Base-by-base conservation (phyloP, 352 stramenopile species). In the Paralagenidium karlingii region DNA sequence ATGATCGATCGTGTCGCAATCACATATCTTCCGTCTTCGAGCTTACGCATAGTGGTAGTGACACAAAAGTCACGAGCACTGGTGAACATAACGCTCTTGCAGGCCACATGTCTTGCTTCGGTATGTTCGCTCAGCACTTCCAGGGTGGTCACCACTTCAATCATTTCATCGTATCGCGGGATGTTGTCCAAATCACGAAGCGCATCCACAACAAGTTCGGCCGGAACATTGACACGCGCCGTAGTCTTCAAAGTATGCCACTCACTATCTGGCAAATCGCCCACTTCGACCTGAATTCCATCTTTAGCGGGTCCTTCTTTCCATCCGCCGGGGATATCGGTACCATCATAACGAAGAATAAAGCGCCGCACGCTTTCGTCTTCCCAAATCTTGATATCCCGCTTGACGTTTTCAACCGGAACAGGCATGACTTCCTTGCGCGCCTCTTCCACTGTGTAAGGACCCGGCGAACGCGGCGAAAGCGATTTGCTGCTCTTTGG, bases 121-220 rank as follows among this genome's bases (percentile, higher is more conserved):
- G 71, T 86, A 19, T 49, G 53, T 13, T 75, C 65, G 37, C 55
- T 79, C 16, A 82, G 58, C 41, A 69, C 71, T 48, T 89, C 67
- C 27, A 89, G 34, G 2, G 62, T 16, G 30, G 58, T 60, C 3
- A 82, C 65, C 26, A 83, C 64, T 54, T 78, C 79, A 13, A 71
- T 89, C 66, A 86, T 82, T 21, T 86, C 74, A 34, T 89, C 75
- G 37, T 79, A 82, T 49, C 76, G 78, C 8, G 71, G 71, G 13
- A 82, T 69, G 57, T 75, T 76, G 24, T 82, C 57, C 21, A 55
- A 43, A 19, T 58, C 47, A 43, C 67, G 61, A 22, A 89, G 53
- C 24, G 82, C 50, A 11, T 51, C 36, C 13, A 68, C 67, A 11
- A 61, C 66, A 34, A 68, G 74, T 20, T 61, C 52, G 18, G 69